Conservation (phyloP, 2,329 filamentous ascomycete genomes). For the Polytolypa hystricis region DNA sequence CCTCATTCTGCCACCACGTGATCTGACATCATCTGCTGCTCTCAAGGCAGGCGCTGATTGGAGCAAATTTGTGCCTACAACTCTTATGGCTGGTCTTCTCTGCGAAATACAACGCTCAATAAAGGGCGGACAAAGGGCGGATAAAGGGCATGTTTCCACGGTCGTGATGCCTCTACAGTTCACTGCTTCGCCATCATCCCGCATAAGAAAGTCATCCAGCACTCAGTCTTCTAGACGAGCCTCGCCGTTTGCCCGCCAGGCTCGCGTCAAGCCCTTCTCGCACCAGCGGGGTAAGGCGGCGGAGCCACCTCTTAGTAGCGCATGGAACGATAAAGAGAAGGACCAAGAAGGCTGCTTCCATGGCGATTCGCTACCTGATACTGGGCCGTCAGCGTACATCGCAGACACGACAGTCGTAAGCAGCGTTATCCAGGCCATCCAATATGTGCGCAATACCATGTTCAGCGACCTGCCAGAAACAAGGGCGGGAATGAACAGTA, state of each 20-base stretch:
- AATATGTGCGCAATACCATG: constrained; percentile 41
- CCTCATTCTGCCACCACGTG: no score
- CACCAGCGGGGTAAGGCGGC: not conserved
- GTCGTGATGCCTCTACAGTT: constrained; percentile 36
- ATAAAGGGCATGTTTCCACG: no score
- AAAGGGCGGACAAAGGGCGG: no score
- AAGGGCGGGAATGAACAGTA: constrained; percentile 51
- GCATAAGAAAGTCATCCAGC: constrained; percentile 31
- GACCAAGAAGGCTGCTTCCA: constrained; percentile 1
- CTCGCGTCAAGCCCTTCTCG: constrained; percentile 28
- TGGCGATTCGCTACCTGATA: constrained; percentile 39
- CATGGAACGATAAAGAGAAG: constrained; percentile 16
- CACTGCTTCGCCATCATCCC: constrained; percentile 37
- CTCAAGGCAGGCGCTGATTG: no score
- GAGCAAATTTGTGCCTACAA: no score
- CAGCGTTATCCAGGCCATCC: constrained; percentile 43
- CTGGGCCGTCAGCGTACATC: constrained; percentile 40
- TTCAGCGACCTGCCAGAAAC: constrained; percentile 46
- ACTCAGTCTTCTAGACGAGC: constrained; percentile 19
- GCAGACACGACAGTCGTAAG: constrained; percentile 35
- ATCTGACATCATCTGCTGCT: no score
- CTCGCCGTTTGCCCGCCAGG: constrained; percentile 32
- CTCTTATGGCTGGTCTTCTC: no score
- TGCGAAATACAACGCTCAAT: no score
- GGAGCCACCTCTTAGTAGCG: not conserved